Evolutionary conservation across 2,329 filamentous ascomycete species (phyloP), one percentile per base, ranked within the genome.

Genomic region (Polychaeton citri): DNA sequence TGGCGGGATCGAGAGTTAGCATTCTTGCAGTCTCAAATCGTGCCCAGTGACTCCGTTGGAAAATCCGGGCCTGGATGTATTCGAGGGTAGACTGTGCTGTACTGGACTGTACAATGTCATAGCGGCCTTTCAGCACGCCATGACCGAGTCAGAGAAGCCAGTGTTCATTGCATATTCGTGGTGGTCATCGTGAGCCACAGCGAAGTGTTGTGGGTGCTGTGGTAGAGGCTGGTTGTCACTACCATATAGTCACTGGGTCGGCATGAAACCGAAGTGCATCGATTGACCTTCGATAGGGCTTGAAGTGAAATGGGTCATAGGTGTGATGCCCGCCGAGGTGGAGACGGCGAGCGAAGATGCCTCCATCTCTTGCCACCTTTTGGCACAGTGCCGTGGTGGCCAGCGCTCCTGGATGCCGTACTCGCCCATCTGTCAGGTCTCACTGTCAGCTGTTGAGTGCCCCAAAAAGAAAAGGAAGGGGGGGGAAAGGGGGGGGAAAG

Each of bases 361-460:
- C 30, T 51, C 48, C 21, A 66, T 52, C 40, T 70, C 66, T 32
- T 62, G 59, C 66, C 66, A 71, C 52, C 70, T 71, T 20, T 64
- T 59, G 17, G 61, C 58, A 49, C 65, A 69, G 42, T 65, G 63
- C 17, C 61, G 61, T 18, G 66, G 55, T 16, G 64, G 62, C 68
- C 68, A 71, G 43, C 64, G 64, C 43, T 70, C 66, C 40, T 59
- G 50, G 18, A 65, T 55, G 34, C 66, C 66, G 41, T 59, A 68
- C 33, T 70, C 66, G 40, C 64, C 50, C 67, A 71, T 71, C 68
- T 71, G 36, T 10, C 2, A 7, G n/a, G 19, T 41, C 8, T 8
- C 8, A 26, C 8, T 33, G 28, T 37, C 10, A 36, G 33, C 34
- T 6, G 19, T 15, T 15, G 17, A 12, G 13, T 13, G 16, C 13